Base-by-base conservation (phyloP, 257 asterid genomes). In the Eucommia ulmoides region DNA sequence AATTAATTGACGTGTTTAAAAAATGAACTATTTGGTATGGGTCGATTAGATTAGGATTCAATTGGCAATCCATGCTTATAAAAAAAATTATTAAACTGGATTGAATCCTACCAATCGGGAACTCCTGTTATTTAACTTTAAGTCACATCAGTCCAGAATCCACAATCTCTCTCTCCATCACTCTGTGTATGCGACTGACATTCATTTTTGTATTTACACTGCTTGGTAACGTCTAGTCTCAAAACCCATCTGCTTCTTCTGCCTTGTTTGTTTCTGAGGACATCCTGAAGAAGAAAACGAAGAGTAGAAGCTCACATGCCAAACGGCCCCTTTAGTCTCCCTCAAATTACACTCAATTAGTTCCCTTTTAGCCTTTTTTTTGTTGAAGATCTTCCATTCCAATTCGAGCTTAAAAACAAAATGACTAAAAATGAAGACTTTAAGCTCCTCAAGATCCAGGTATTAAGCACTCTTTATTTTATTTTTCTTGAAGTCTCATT, bases 401-500 rank as follows among this genome's bases (percentile, higher is more conserved):
- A n/a, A n/a, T n/a, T 5, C 66, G 38, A 47, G 52, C 38, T 53
- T 41, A 61, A 35, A 23, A 14, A 38, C 54, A 11, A 21, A 49
- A 88, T 88, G 95, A 66, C 83, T 71, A 88, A 77, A 74, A 89
- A 77, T 54, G 97, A 72, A 53, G 89, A 77, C 78, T 84, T 75
- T 64, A 81, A 84, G 81, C 89, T 84, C 53, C 92, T 88, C 62
- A 88, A 84, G 85, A 81, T 88, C 74, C 97, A 81, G 94, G 97
- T 77, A 23, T 23, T 22, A n/a, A n/a, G n/a, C n/a, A n/a, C n/a
- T n/a, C n/a, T n/a, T n/a, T n/a, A n/a, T n/a, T n/a, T n/a, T n/a
- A n/a, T n/a, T n/a, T n/a, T n/a, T n/a, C n/a, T n/a, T n/a, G n/a
- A n/a, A n/a, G n/a, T n/a, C n/a, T n/a, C n/a, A n/a, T n/a, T n/a